Conservation (phyloP, 352 stramenopile genomes). For the Globisporangium nagaii region DNA sequence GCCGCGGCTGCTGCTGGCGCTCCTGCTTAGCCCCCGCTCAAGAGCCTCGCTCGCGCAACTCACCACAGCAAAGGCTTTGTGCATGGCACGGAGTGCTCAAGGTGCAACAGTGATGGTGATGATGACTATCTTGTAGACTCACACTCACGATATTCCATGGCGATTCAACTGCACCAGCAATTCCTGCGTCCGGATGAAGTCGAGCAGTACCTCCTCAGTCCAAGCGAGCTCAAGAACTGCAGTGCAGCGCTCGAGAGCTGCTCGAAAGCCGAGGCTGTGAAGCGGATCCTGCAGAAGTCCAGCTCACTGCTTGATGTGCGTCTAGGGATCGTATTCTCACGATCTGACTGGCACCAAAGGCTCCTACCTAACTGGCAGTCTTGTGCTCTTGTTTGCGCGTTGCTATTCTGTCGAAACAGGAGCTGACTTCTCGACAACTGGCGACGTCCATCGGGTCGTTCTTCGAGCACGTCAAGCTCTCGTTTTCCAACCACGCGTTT, state of each 20-base stretch:
- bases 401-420: no score
- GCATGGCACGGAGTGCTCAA: constrained; percentile 24
- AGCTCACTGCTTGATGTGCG: constrained; percentile 34
- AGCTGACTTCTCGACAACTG: constrained; percentile 31
- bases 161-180: constrained; percentile 8
- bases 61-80: constrained; percentile 15
- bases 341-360: no score
- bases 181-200: constrained; percentile 18
- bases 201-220: constrained; percentile 22
- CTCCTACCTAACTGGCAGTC: background rate
- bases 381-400: background rate
- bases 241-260: constrained; percentile 2
- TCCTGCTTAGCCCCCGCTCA: constrained; percentile 18
- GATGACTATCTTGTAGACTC: no score
- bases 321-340: background rate
- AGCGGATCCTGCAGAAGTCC: constrained; percentile 16
- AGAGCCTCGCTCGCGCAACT: no score
- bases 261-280: constrained; percentile 14
- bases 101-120: no score
- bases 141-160: no score
- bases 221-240: constrained; percentile 7
- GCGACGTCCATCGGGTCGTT: constrained; percentile 27
- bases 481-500: constrained; percentile 21
- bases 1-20: constrained; percentile 23
- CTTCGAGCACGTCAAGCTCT: constrained; percentile 24